Conservation (phyloP, 495 filamentous ascomycete species). For the Venustampulla echinocandica region DNA sequence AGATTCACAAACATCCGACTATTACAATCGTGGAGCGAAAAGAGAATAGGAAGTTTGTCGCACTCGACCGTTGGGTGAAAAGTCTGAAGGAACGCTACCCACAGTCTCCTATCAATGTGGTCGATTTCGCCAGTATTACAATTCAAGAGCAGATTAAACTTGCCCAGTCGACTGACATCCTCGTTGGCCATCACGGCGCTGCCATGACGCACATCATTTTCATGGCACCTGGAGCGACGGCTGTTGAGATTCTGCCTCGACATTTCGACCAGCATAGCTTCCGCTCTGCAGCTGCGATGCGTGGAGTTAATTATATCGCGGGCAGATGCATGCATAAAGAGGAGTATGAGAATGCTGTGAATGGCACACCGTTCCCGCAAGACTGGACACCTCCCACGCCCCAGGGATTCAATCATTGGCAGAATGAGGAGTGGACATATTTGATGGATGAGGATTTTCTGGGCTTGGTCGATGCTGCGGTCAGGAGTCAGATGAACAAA, state of each 20-base stretch:
- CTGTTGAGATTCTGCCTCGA: slow-evolving; percentile 32
- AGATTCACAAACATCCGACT: slow-evolving; percentile 11
- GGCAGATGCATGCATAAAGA: slow-evolving; percentile 10
- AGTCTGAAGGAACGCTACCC: slow-evolving; percentile 19
- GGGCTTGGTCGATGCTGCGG: slow-evolving; percentile 12
- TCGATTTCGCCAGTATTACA: slow-evolving; percentile 31
- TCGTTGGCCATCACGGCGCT: slow-evolving; percentile 34
- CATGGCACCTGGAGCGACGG: slow-evolving; percentile 11
- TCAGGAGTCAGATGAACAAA: slow-evolving; percentile 15
- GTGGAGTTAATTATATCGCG: slow-evolving; percentile 12
- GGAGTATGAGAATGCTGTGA: slow-evolving; percentile 14
- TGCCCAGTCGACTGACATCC: slow-evolving; percentile 27
- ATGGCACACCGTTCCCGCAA: slow-evolving; percentile 13
- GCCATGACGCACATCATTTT: slow-evolving; percentile 34
- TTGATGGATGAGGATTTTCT: slow-evolving; percentile 13
- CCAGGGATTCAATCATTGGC: slow-evolving; percentile 15
- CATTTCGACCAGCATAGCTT: slow-evolving; percentile 30
- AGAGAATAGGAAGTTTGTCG: slow-evolving; percentile 23
- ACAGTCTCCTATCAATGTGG: slow-evolving; percentile 23
- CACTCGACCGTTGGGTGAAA: slow-evolving; percentile 24
- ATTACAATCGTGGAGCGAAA: slow-evolving; percentile 32
- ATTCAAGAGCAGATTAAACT: slow-evolving; percentile 29
- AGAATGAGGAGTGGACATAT: slow-evolving; percentile 14
- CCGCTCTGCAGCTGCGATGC: slow-evolving; percentile 27
- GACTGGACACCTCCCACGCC: slow-evolving; percentile 13